Percentiles rank a stretch among this genome's conserved stretches.
These are phyloP conservation scores for Candida nonsorbophila DNA, from an alignment of 805 yeast species.

Conservation along the genomic window DNA sequence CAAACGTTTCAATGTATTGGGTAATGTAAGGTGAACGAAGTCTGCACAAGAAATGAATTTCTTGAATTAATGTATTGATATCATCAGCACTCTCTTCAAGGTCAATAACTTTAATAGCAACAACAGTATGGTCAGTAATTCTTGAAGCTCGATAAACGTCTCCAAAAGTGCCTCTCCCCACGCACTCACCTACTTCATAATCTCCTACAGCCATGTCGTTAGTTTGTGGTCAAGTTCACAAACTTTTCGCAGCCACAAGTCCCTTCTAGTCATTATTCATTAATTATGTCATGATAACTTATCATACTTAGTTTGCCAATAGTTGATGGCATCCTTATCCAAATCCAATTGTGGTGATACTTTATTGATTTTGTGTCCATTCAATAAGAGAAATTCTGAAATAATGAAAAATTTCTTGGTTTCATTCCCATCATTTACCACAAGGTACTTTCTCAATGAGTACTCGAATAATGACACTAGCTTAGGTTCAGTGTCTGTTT, in stretches of 20 bases:
- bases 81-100: conserved; percentile 78
- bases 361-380: conserved; percentile 47
- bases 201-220: conserved; percentile 12
- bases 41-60: conserved; percentile 68
- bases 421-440: conserved; percentile 16
- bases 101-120: conserved; percentile 85
- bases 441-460: conserved; percentile 45
- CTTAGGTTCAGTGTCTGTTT: conserved; percentile 12
- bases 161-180: conserved; percentile 85
- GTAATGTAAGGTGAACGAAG: conserved; percentile 66
- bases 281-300: conserved; percentile 7
- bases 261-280: background rate
- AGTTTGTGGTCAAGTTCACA: background rate
- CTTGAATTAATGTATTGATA: conserved; percentile 64
- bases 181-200: conserved; percentile 43
- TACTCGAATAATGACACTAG: conserved; percentile 37
- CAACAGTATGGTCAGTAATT: conserved; percentile 34
- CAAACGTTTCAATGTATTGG: conserved; percentile 52
- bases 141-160: conserved; percentile 68
- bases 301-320: conserved; percentile 39
- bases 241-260: conserved; percentile 2
- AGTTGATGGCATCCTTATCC: conserved; percentile 42
- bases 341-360: conserved; percentile 28
- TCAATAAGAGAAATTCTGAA: conserved; percentile 53
- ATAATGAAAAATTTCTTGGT: conserved; percentile 33